Percentiles rank a stretch among this genome's conserved stretches.
Evolutionary conservation across 2,329 filamentous ascomycete species (phyloP).

Genomic region (Aspergillus pseudoglaucus): DNA sequence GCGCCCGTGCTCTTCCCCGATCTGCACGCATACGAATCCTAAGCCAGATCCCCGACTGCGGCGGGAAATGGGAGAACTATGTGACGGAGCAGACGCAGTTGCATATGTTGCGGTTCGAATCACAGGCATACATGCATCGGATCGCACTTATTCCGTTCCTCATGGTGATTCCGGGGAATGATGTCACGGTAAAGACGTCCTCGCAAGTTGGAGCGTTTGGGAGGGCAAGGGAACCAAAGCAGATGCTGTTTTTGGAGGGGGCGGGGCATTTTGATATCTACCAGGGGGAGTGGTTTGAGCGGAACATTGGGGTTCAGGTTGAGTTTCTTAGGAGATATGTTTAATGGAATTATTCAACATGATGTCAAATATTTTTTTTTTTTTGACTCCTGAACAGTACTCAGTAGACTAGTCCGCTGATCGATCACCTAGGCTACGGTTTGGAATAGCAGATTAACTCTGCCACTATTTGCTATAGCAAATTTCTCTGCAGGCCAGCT

Average conservation of each 20-base stretch:
- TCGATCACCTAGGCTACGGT: too few species aligned
- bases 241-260: constrained; percentile 30
- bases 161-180: constrained; percentile 18
- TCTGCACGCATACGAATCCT: too few species aligned
- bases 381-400: too few species aligned
- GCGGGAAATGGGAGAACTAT: neutral
- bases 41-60: neutral
- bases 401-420: too few species aligned
- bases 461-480: too few species aligned
- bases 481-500: too few species aligned
- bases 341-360: too few species aligned
- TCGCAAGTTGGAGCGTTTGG: constrained; percentile 13
- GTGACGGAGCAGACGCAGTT: constrained; percentile 28
- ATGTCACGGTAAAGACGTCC: constrained; percentile 29
- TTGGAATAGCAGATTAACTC: too few species aligned
- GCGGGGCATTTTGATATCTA: constrained; percentile 38
- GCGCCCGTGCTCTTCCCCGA: too few species aligned
- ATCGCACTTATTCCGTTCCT: neutral
- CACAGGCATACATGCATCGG: constrained; percentile 23
- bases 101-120: constrained; percentile 15
- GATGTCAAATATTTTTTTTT: too few species aligned
- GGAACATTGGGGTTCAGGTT: constrained; percentile 24
- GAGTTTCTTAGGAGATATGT: constrained; percentile 21
- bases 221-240: constrained; percentile 33
- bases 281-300: constrained; percentile 19